phyloP scores from a whole-genome alignment of 1,139 yeast species.

The Hansenula anomala region DNA sequence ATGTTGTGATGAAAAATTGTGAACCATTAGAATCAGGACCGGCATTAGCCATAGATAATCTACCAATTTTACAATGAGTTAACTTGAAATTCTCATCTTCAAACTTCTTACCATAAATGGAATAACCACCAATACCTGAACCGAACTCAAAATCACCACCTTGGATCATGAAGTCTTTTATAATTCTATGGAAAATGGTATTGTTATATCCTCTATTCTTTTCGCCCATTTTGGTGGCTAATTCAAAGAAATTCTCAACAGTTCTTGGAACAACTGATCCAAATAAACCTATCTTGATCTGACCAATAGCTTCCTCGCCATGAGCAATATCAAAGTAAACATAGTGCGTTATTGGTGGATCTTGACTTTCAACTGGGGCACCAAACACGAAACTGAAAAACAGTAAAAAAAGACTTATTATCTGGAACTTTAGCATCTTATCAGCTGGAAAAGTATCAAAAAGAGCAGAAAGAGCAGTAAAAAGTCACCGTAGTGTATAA shows the following conservation, averaged over 20 bases:
- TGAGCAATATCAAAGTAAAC: slow-evolving; percentile 60
- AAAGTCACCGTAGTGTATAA: too few species aligned
- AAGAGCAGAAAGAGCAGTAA: too few species aligned
- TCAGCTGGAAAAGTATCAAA: too few species aligned
- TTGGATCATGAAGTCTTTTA: slow-evolving; percentile 74
- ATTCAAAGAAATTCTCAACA: slow-evolving; percentile 63
- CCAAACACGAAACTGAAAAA: slow-evolving; percentile 4
- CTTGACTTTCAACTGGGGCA: slow-evolving; percentile 19
- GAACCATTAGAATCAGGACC: slow-evolving; percentile 80
- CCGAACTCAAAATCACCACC: slow-evolving; percentile 86
- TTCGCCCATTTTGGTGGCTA: slow-evolving; percentile 48
- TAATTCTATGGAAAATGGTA: slow-evolving; percentile 71
- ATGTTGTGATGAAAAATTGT: slow-evolving; percentile 72
- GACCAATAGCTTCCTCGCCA: slow-evolving; percentile 55
- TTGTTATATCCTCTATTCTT: slow-evolving; percentile 52
- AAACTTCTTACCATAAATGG: slow-evolving; percentile 66
- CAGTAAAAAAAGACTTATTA: slow-evolving; percentile 3
- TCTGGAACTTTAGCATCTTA: slow-evolving; percentile 6
- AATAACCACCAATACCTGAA: slow-evolving; percentile 80
- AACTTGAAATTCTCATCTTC: slow-evolving; percentile 66
- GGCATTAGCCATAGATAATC: slow-evolving; percentile 77
- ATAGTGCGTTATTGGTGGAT: slow-evolving; percentile 59
- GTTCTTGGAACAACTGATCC: slow-evolving; percentile 75
- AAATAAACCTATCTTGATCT: slow-evolving; percentile 63
- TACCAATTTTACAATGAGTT: slow-evolving; percentile 63